Evolutionary conservation across 768 basidiomycete species (phyloP), one percentile per base, ranked within the genome.

Genomic region (Roridomyces roridus): DNA sequence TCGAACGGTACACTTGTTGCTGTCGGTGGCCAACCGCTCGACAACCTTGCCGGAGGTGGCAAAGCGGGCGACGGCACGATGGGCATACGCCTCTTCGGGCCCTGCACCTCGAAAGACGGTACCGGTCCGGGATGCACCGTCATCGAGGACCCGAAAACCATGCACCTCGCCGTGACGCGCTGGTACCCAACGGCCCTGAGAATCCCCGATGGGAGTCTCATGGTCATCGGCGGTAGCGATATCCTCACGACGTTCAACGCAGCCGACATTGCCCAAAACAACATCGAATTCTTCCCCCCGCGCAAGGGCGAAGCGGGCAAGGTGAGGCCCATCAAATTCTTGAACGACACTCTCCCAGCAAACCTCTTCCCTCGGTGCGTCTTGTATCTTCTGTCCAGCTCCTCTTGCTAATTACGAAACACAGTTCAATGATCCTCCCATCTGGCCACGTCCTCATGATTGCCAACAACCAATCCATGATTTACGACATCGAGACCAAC

Each of bases 401-500:
- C 15, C 15, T 15, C 3, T 11, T 15, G 31, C 31, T 34, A 34
- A 34, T 34, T 10, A n/a, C 20, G 50, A 46, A 35, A 83, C 51
- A 80, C 5, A 80, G 84, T 45, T 80, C 80, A 11, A 82, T 85
- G 57, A 59, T 72, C n/a, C 73, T 85, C 9, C 81, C 83, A 3
- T 77, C 82, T 50, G 80, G 77, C 14, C 74, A 65, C 35, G 65
- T 85, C 3, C 84, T 84, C 68, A 69, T 85, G 39, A 81, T 81
- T 11, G 84, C 84, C 1, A 84, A 83, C 63, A 76, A 70, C 72
- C 84, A 62, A 80, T 81, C 80, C 59, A 36, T 37, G 48, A 34
- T 50, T 23, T 50, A 50, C 36, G 48, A 50, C 37, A 26, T 50
- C 18, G 34, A 75, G 56, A 58, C 66, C 17, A 77, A 83, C 59